Conservation (phyloP, 202 grass and related monocot genomes). For the Digitaria exilis region DNA sequence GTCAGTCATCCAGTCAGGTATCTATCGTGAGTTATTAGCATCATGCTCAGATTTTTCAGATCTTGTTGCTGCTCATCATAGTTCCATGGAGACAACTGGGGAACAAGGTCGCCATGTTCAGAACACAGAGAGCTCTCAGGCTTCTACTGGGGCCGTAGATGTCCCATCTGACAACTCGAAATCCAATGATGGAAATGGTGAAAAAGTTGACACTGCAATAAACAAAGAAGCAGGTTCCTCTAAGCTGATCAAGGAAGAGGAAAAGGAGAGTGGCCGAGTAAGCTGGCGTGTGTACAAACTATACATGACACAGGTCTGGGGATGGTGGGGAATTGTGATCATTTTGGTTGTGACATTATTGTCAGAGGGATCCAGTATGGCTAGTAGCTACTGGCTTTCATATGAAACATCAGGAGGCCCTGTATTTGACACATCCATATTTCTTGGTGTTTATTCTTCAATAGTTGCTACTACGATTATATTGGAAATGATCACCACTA, state of each 20-base stretch:
- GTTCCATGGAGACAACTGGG: constrained; percentile 48
- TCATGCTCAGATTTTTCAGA: constrained; percentile 54
- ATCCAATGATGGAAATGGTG: constrained; percentile 28
- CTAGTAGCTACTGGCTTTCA: constrained; percentile 64
- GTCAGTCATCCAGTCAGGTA: constrained; percentile 45
- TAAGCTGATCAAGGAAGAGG: constrained; percentile 60
- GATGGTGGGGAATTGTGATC: constrained; percentile 53
- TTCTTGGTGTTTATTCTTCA: constrained; percentile 58
- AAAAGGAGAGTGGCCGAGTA: constrained; percentile 62
- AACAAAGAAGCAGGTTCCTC: constrained; percentile 45
- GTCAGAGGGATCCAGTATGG: constrained; percentile 47
- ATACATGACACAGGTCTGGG: constrained; percentile 65
- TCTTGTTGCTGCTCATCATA: constrained; percentile 58
- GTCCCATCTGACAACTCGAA: neutral
- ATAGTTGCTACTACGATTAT: constrained; percentile 46
- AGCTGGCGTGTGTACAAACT: constrained; percentile 61
- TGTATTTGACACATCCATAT: constrained; percentile 36
- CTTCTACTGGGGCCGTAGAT: constrained; percentile 4
- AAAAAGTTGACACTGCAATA: neutral
- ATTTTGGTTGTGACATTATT: constrained; percentile 44
- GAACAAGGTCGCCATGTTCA: constrained; percentile 12
- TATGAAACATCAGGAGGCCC: constrained; percentile 52
- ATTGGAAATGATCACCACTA: constrained; percentile 34
- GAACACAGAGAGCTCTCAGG: constrained; percentile 23
- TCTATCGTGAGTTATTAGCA: constrained; percentile 49